Base-by-base conservation (phyloP, 805 yeast species). In the Starmerella riodocensis region DNA sequence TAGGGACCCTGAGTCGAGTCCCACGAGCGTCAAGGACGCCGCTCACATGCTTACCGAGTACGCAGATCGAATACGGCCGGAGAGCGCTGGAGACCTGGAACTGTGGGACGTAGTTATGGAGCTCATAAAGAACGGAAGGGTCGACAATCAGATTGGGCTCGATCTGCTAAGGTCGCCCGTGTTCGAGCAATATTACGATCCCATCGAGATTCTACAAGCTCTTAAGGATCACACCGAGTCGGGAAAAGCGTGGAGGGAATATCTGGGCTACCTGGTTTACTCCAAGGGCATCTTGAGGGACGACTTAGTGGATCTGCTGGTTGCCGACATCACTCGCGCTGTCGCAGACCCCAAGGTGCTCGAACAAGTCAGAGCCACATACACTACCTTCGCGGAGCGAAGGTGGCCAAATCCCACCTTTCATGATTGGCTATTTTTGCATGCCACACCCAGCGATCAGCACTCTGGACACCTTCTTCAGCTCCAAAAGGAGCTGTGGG, bases 171-270 rank as follows among this genome's bases (percentile, higher is more conserved):
- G 54, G 7, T 50, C 52, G 35, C 45, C 48, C 16, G 36, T 46
- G 6, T 32, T 51, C 24, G 43, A 45, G 26, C 40, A 42, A 9
- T 34, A 39, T 17, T 56, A 55, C 35, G 59, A 56, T 14, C 53
- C 51, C 6, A 43, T 46, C n/a, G 45, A 44, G 21, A 49, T 62
- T 4, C 41, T 56, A 7, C 55, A 46, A n/a, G 52, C 48, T 24
- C 47, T 63, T 11, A 54, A 60, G 30, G 43, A 42, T 11, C 40
- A 42, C 14, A 42, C 57, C n/a, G 55, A 53, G 6, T 46, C 60
- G 24, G 64, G 61, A 2, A 52, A 46, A 16, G 55, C 60, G 1
- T 60, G 64, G 63, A 47, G 62, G 22, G 37, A 48, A 8, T 63
- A 56, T 41, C 53, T 63, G 23, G 56, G 58, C 37, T 48, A 52